These are phyloP conservation scores for Lepidium didymum DNA, from an alignment of 345 rosid genomes.

Conservation along the genomic window DNA sequence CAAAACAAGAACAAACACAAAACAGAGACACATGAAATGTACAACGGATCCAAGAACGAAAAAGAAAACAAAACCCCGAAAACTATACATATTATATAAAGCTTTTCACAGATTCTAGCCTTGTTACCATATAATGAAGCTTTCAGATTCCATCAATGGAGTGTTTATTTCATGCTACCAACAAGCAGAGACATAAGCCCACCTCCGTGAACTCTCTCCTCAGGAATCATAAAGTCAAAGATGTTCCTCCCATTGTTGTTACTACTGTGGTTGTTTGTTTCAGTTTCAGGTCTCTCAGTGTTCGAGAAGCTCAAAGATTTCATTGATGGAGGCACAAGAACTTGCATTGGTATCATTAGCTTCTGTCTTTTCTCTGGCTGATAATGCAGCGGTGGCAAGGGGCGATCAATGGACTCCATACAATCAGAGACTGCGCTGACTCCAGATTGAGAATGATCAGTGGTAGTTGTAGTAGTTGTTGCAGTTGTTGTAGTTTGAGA, in stretches of 20 bases:
- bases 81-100: slow-evolving; percentile 23
- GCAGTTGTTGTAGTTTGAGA: slow-evolving; percentile 43
- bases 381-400: neutral
- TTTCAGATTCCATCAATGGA: slow-evolving; percentile 50
- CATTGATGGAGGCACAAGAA: slow-evolving; percentile 88
- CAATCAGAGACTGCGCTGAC: slow-evolving; percentile 56
- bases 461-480: slow-evolving; percentile 11
- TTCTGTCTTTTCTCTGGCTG: slow-evolving; percentile 40
- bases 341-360: slow-evolving; percentile 69
- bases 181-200: slow-evolving; percentile 80
- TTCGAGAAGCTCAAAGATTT: slow-evolving; percentile 44
- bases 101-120: slow-evolving; percentile 22
- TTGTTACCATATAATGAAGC: slow-evolving; percentile 6
- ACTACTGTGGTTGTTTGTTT: slow-evolving; percentile 26
- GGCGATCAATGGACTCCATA: slow-evolving; percentile 50
- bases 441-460: slow-evolving; percentile 57
- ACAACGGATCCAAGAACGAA: slow-evolving; percentile 9
- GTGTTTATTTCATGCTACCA: slow-evolving; percentile 56
- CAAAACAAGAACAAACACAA: slow-evolving; percentile 15
- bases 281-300: slow-evolving; percentile 30
- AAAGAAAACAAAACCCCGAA: neutral
- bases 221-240: slow-evolving; percentile 59
- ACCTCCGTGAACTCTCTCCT: slow-evolving; percentile 98
- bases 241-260: slow-evolving; percentile 21
- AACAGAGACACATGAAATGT: slow-evolving; percentile 13